Conservation (phyloP, 1,284 basidiomycete genomes). For the Austroboletus novae-zelandiae region DNA sequence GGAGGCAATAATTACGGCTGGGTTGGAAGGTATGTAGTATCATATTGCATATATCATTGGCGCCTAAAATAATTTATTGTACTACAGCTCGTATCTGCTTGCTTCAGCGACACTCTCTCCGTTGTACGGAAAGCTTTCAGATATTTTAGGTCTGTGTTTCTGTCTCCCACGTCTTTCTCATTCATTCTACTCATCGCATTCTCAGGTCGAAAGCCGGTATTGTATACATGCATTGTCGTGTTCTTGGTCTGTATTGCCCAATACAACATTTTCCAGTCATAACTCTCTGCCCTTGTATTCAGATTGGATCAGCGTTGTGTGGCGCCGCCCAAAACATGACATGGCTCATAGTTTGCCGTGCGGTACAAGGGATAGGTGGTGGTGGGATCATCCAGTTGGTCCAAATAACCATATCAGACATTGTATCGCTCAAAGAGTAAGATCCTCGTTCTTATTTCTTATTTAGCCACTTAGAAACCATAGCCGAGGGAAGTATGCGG, state of each 20-base stretch:
- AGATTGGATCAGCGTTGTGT: constrained; percentile 36
- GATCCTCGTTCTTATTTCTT: background rate
- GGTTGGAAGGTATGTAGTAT: background rate
- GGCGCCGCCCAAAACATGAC: no score
- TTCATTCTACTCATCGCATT: background rate
- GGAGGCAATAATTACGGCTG: background rate
- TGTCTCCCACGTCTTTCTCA: background rate
- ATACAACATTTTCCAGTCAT: background rate
- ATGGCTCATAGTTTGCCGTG: constrained; percentile 43
- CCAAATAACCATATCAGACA: constrained; percentile 40
- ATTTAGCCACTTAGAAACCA: constrained; percentile 9
- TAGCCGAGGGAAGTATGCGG: constrained; percentile 41
- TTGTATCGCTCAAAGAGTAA: constrained; percentile 36
- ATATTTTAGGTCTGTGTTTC: background rate
- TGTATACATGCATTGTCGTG: constrained; percentile 32
- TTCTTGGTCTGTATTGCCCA: constrained; percentile 35
- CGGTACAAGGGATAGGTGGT: constrained; percentile 54
- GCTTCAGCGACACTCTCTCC: background rate
- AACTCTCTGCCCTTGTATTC: background rate
- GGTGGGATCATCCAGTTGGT: constrained; percentile 41
- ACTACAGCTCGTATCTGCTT: background rate
- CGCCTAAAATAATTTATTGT: background rate
- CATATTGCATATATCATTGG: background rate
- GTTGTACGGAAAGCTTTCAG: background rate
- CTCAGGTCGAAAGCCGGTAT: background rate